phyloP scores from a whole-genome alignment of 2,329 filamentous ascomycete species.

The Colletotrichum brevisporum region DNA sequence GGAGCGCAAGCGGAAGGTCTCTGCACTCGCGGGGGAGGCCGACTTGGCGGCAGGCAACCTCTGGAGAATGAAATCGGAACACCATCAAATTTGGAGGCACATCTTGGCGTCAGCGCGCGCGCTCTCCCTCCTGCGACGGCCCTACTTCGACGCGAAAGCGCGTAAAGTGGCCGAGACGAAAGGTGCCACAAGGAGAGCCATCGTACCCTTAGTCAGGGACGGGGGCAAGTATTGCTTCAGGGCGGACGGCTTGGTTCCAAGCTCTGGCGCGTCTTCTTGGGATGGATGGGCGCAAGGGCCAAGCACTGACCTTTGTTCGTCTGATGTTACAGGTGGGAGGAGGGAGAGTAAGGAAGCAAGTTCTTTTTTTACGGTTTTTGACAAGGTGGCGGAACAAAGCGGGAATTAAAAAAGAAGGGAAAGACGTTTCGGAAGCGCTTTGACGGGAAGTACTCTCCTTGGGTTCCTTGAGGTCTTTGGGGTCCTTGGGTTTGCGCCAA shows the following conservation, averaged over 20 bases:
- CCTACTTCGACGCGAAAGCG: not conserved
- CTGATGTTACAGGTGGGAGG: conserved; percentile 36
- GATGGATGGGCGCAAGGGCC: conserved; percentile 1
- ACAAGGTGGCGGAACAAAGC: conserved; percentile 26
- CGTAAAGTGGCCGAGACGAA: conserved; percentile 29
- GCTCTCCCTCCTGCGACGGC: not conserved
- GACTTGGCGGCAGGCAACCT: not conserved
- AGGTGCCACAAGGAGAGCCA: not conserved
- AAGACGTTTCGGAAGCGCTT: conserved; percentile 12
- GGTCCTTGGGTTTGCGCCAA: not conserved
- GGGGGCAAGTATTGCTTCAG: not conserved
- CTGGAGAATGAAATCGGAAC: not conserved
- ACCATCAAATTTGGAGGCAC: not conserved
- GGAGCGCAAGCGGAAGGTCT: not conserved
- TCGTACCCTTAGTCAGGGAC: too few relatives aligned
- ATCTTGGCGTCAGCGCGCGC: not conserved
- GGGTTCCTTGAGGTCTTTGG: not conserved
- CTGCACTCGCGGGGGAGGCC: not conserved
- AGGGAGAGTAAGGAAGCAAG: too few relatives aligned
- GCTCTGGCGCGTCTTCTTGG: not conserved
- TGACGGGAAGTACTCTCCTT: not conserved
- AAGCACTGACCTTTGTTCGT: conserved; percentile 37
- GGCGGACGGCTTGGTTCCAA: not conserved
- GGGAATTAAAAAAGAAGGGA: not conserved
- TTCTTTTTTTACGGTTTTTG: conserved; percentile 5